Evolutionary conservation across 331 rosid species (phyloP), one percentile per base, ranked within the genome.

Genomic region (Malus hybrid): DNA sequence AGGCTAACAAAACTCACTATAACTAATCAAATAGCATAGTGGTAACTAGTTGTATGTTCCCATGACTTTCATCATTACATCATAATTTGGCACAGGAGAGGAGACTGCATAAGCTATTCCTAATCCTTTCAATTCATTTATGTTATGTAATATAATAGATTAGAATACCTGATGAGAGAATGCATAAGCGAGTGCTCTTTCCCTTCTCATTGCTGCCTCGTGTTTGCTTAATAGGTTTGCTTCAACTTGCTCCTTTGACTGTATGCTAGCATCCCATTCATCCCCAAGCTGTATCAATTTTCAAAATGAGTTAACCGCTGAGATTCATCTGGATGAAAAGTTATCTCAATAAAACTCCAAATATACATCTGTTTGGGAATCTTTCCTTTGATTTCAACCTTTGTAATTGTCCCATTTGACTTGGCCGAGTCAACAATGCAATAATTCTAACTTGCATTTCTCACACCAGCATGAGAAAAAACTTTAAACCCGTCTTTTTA

Each of bases 191-290:
- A 95, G 77, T 20, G 97, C 99, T 73, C 97, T 92, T 79, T 95
- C 99, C 85, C 99, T 88, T 82, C 97, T 89, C 84, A 86, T 86
- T 72, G 97, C n/a, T 60, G 99, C 99, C 84, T 92, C 99, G 33
- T 95, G 87, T 86, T 92, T 95, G 91, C 88, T 76, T 10, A 92
- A 85, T 48, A 95, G 82, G 81, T 79, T 81, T 58, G 99, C 97
- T 82, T 95, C 99, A 34, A 92, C 82, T 86, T 92, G 99, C 79
- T 92, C 99, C 87, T 90, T 95, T 46, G 99, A 95, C 82, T 92
- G 97, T 33, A 87, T 29, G 89, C 97, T 95, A 82, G 85, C 93
- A 84, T 95, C 99, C 99, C 99, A 95, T 84, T 90, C 97, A 85
- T 92, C 99, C 64, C 90, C 99, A 78, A 90, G 88, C 99, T 95